A percentile compares a stretch with the other conserved stretches of the same genome.
Conservation (phyloP, 2,329 filamentous ascomycete genomes). For the Allantophomopsis lycopodina region DNA sequence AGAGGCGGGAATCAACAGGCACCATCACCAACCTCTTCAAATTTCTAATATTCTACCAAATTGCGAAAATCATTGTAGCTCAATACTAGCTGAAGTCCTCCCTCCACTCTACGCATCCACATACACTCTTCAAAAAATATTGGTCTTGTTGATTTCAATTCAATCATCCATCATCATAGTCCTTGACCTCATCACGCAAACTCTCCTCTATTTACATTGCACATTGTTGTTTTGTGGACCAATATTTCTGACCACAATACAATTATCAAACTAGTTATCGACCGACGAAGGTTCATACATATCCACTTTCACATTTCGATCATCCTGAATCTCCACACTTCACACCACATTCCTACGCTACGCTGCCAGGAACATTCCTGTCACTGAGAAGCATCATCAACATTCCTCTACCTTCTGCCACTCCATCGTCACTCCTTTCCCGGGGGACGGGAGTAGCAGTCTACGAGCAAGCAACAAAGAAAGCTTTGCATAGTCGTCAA, state of each 20-base stretch:
- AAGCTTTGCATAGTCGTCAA: constrained; percentile 6
- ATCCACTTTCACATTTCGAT: neutral
- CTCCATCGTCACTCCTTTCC: constrained; percentile 15
- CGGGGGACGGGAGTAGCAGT: constrained; percentile 19
- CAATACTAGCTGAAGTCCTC: neutral
- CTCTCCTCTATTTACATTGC: neutral
- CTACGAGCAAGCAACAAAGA: constrained; percentile 5
- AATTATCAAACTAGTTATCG: neutral
- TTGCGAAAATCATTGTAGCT: no score
- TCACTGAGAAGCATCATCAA: constrained; percentile 9
- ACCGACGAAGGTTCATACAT: neutral
- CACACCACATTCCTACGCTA: neutral
- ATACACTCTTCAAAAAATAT: neutral
- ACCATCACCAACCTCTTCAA: neutral
- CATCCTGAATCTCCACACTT: neutral
- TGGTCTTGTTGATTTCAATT: neutral
- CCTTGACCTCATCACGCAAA: neutral
- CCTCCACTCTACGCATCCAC: neutral
- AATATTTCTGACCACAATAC: neutral
- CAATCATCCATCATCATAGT: neutral
- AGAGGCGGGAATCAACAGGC: neutral
- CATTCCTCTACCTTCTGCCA: constrained; percentile 17
- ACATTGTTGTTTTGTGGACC: neutral
- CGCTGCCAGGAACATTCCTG: neutral
- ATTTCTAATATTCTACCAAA: neutral